Evolutionary conservation across 2,329 filamentous ascomycete genomes (phyloP).

Genomic region (Colletotrichum sp.): DNA sequence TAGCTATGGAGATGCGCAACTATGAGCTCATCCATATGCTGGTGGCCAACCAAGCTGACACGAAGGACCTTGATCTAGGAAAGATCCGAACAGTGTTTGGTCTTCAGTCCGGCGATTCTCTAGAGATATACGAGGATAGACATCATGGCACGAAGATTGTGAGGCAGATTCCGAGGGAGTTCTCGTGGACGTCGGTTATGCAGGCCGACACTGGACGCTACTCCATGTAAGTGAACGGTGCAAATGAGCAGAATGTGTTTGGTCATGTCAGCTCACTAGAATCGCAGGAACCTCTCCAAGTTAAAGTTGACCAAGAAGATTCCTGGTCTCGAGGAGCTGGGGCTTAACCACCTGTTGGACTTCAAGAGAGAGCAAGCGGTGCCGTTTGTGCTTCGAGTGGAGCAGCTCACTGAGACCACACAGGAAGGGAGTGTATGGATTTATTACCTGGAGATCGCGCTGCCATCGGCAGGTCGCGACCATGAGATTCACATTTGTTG

Average conservation of each 20-base stretch:
- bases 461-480: not conserved
- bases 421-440: not conserved
- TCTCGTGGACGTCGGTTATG: not conserved
- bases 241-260: accelerated
- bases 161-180: not conserved
- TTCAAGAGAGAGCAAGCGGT: not conserved
- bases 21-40: not conserved
- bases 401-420: not conserved
- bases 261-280: not conserved
- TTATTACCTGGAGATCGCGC: not conserved
- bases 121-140: not conserved
- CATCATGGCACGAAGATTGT: not conserved
- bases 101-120: not conserved
- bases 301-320: not conserved
- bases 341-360: not conserved
- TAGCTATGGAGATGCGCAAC: not conserved
- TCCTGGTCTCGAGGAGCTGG: not conserved
- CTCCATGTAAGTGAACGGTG: not conserved
- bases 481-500: not conserved
- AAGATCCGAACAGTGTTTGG: not conserved
- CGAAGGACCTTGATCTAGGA: not conserved
- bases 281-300: not conserved
- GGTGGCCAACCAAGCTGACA: not conserved
- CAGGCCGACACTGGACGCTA: not conserved
- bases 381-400: not conserved